Evolutionary conservation across 1,284 basidiomycete species (phyloP), one percentile per base, ranked within the genome.

Genomic region (Rhodotorula mucilaginosa): DNA sequence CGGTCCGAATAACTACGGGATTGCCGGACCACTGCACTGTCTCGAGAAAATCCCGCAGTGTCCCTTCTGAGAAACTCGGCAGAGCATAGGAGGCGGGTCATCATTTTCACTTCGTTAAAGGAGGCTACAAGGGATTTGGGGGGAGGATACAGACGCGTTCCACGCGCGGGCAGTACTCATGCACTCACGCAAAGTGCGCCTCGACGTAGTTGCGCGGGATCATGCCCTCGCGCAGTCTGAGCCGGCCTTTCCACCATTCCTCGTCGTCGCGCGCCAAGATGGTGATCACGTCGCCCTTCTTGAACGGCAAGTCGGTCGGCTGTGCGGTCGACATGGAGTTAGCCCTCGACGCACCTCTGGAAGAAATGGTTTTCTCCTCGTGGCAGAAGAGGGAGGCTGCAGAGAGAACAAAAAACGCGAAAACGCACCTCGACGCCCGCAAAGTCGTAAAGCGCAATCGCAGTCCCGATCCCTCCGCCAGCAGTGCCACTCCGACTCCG

Each of bases 241-340:
- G 65, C 65, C 81, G 81, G 5, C 85, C 90, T 23, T 84, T 89
- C 90, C 90, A 92, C 89, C 89, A 88, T 26, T 84, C 87, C 57
- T 86, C 90, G 54, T 88, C 86, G 71, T 88, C 92, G 82, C 87
- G 90, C 79, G 89, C 85, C 26, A 88, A 86, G 23, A 96, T 85
- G 16, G 83, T 85, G 67, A 97, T 89, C 23, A 94, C 85, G 74
- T 95, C 89, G 1, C 92, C 92, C 80, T 90, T 92, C n/a, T 83
- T 84, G 80, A 97, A 91, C 1, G 89, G 89, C 57, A 97, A 80
- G 81, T 97, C 93, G 10, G 67, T 71, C 29, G 68, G 5, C 72
- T 70, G 51, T 31, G 18, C 48, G 23, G 21, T 44, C 39, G 39
- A 12, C 8, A 8, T 44, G 39, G 2, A 12, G 39, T 44, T 44